Evolutionary conservation across 495 filamentous ascomycete genomes (phyloP), one percentile per base, ranked within the genome.

Genomic region (Podospora didyma): DNA sequence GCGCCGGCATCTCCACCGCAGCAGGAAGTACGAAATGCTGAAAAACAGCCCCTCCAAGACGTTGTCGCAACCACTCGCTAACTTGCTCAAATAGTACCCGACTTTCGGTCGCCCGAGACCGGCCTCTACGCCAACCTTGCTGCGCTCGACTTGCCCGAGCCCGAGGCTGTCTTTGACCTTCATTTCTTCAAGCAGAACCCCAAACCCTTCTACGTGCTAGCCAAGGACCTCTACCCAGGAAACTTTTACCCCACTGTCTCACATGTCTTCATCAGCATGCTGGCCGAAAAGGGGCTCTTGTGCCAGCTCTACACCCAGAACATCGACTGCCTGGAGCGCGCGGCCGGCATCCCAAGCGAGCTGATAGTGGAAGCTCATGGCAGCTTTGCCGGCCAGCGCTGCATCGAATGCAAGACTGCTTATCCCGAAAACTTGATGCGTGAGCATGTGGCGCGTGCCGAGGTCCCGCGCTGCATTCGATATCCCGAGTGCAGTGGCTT

Each of bases 231-330:
- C 11, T 96, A 95, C 68, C 95, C 94, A 0, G 95, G 92, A n/a
- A 84, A 86, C 62, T 96, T 88, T 76, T 79, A 84, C 53, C 95
- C 95, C 2, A 97, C 92, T 2, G 74, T 96, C 53, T 83, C 89
- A 2, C 92, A 96, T 70, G 83, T 80, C n/a, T 96, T 96, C 69
- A 83, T 96, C 62, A 79, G 79, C 22, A 59, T 74, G 28, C 82
- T 96, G 14, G 79, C 89, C 31, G 75, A 88, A 46, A 94, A 92
- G 73, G 83, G 84, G 5, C 74, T 92, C 28, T 75, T 98, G 14
- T 73, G 89, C 61, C 93, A 90, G 74, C 80, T 92, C 41, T 98
- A 96, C 73, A 96, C 95, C 5, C 94, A 98, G 69, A 98, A 98
- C 68, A 96, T 98, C 63, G 94, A 98, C 74, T 92, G 89, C 63